Evolutionary conservation across 1,284 basidiomycete species (phyloP).

Genomic region (Phylloporus sp.): DNA sequence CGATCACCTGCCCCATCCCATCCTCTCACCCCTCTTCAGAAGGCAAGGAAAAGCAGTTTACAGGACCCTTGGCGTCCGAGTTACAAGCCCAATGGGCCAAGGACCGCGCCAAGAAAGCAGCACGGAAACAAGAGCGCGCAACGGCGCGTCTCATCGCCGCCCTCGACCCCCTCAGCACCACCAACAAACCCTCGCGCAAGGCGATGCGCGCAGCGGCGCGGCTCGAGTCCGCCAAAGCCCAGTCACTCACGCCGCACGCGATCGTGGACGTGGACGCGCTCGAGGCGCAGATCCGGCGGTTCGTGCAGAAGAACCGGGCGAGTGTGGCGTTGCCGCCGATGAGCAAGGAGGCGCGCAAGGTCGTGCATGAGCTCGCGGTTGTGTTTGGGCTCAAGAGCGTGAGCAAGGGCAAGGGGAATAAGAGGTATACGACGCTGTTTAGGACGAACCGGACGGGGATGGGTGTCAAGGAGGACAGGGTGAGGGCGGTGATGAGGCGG

Average conservation of each 20-base stretch:
- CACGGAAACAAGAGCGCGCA: constrained; percentile 71
- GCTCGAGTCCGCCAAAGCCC: constrained; percentile 49
- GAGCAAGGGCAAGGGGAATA: constrained; percentile 73
- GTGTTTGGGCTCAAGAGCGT: constrained; percentile 81
- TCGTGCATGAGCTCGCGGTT: constrained; percentile 79
- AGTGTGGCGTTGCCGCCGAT: constrained; percentile 80
- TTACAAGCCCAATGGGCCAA: constrained; percentile 80
- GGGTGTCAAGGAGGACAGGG: constrained; percentile 62
- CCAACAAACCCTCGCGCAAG: constrained; percentile 56
- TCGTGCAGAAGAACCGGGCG: constrained; percentile 61
- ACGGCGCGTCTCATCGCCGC: constrained; percentile 62
- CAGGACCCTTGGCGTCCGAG: constrained; percentile 62
- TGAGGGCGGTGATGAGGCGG: constrained; percentile 61
- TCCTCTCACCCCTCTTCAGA: constrained; percentile 42
- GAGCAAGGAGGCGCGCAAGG: constrained; percentile 72
- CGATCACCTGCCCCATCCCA: constrained; percentile 12
- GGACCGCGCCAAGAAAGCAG: constrained; percentile 85
- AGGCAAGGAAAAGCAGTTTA: constrained; percentile 47
- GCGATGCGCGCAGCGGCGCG: constrained; percentile 63
- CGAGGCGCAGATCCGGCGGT: constrained; percentile 74
- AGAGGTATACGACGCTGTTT: constrained; percentile 72
- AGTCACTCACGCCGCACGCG: constrained; percentile 53
- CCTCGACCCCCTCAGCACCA: constrained; percentile 57
- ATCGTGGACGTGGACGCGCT: constrained; percentile 65
- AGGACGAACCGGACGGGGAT: constrained; percentile 70